Evolutionary conservation across 768 basidiomycete genomes (phyloP), one percentile per base, ranked within the genome.

Genomic region (Hydnum rufescens): DNA sequence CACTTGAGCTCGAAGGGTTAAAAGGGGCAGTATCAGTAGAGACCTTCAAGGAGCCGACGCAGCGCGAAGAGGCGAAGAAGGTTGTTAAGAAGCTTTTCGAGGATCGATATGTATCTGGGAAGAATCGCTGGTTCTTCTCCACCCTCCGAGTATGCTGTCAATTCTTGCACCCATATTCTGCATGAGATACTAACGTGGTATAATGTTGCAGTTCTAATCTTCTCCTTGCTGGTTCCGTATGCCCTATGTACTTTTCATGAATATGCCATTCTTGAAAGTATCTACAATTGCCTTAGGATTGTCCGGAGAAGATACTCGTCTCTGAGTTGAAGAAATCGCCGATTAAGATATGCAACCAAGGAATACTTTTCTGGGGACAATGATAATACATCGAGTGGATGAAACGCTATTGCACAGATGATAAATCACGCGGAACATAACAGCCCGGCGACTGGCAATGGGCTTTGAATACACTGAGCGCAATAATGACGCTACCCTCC

Each of bases 51-150:
- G 92, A 99, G 74, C 84, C 86, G 51, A 75, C 89, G 61, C 86
- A 93, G 66, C 80, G 93, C 58, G 87, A 90, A 71, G 78, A 90
- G 59, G 76, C 88, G 47, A 95, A 93, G 73, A 96, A 96, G 76
- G 78, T 71, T 59, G 77, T 97, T 67, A 96, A 95, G 78, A 95
- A 93, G 71, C 66, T 86, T 66, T 69, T 99, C 51, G 95, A 97
- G 77, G 92, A 97, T 63, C 75, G 92, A 55, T 95, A 97, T 77
- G 73, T 74, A 48, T 69, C 72, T 50, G 95, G 95, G 55, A 92
- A 93, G 78, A 96, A 95, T 79, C 80, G 80, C 68, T 97, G 92
- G 92, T 96, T 92, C 77, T 92, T 90, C 80, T 74, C 78, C 57
- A 65, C 81, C 52, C 78, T 89, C 58, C 78, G 79, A 64, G 86